Evolutionary conservation across 305 asterid genomes (phyloP).

Genomic region (Fraxinus platypoda): DNA sequence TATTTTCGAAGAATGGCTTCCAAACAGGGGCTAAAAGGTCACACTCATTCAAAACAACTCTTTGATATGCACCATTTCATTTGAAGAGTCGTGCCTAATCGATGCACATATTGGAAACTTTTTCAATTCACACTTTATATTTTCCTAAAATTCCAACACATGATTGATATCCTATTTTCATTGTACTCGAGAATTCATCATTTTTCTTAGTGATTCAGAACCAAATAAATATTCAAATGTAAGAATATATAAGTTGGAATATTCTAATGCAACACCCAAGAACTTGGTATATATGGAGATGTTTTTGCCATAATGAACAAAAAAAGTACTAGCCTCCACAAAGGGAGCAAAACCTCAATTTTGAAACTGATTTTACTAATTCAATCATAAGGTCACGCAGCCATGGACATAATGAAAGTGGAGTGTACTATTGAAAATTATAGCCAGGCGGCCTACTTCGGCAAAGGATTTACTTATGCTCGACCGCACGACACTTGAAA

Average conservation of each 20-base stretch:
- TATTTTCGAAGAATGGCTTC: too few species aligned
- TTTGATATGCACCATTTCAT: too few species aligned
- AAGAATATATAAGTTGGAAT: background rate
- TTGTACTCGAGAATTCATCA: background rate
- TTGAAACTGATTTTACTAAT: background rate
- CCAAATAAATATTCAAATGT: too few species aligned
- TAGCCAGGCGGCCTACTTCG: background rate
- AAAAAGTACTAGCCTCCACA: background rate
- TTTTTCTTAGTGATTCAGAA: background rate
- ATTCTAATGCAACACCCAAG: background rate
- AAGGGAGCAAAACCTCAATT: background rate
- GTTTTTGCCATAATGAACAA: background rate
- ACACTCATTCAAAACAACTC: too few species aligned
- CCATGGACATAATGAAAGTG: background rate
- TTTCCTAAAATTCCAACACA: too few species aligned
- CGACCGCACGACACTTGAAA: background rate
- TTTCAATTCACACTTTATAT: too few species aligned
- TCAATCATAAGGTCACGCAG: background rate
- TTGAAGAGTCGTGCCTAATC: too few species aligned
- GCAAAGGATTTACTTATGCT: background rate
- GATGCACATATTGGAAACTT: too few species aligned
- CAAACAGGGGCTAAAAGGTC: too few species aligned
- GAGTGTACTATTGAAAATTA: background rate
- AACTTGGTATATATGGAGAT: background rate
- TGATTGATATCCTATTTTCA: background rate